A percentile compares a stretch with the other conserved stretches of the same genome.
phyloP scores from a whole-genome alignment of 2,329 filamentous ascomycete species.

The Paraphaeosphaeria sporulosa region DNA sequence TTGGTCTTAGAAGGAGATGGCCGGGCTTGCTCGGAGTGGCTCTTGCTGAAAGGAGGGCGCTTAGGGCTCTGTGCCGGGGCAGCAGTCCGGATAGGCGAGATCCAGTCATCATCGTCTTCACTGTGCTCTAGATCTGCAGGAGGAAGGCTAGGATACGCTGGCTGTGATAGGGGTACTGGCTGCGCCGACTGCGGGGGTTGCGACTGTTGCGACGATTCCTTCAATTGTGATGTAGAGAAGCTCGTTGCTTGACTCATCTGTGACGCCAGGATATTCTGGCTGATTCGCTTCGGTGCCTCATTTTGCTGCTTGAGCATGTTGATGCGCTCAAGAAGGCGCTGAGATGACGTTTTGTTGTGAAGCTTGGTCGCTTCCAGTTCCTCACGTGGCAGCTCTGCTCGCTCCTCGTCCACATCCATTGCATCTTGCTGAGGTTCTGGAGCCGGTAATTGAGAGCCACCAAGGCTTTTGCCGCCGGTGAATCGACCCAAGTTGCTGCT shows the following conservation, averaged over 20 bases:
- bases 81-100: conserved; percentile 59
- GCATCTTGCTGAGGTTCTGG: conserved; percentile 55
- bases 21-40: conserved; percentile 62
- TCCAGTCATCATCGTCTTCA: conserved; percentile 62
- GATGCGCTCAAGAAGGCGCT: conserved; percentile 91
- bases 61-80: conserved; percentile 30
- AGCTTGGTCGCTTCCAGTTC: conserved; percentile 63
- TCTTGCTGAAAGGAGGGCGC: conserved; percentile 66
- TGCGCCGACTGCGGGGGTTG: conserved; percentile 27
- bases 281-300: conserved; percentile 44
- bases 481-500: conserved; percentile 77
- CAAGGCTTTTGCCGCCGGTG: conserved; percentile 74
- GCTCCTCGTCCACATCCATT: conserved; percentile 60
- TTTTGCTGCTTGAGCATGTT: conserved; percentile 70
- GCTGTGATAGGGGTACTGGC: conserved; percentile 39
- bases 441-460: conserved; percentile 51
- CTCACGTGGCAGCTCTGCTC: conserved; percentile 44
- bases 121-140: conserved; percentile 32
- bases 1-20: conserved; percentile 51
- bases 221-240: conserved; percentile 48
- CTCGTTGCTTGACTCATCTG: conserved; percentile 34
- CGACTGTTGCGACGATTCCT: conserved; percentile 34
- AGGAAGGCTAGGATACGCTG: conserved; percentile 52
- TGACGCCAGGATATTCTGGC: conserved; percentile 48
- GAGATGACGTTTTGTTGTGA: conserved; percentile 91